These are phyloP conservation scores for Rhododendron mucronatum DNA, from an alignment of 148 eudicot genomes.

Conservation along the genomic window DNA sequence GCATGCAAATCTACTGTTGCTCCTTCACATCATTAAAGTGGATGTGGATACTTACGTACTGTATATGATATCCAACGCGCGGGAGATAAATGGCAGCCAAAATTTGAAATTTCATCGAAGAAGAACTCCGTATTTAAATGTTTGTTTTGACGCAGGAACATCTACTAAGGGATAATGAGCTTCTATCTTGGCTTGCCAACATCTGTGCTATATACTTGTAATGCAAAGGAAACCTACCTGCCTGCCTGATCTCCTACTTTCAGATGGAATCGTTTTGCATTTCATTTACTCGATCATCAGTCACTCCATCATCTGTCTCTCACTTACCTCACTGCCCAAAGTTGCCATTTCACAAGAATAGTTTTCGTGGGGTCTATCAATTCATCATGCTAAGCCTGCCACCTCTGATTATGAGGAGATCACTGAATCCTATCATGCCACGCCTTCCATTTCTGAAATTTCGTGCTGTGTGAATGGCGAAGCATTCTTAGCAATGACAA, in stretches of 20 bases:
- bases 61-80: not conserved
- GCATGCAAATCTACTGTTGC: not conserved
- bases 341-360: constrained; percentile 56
- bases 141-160: constrained; percentile 95
- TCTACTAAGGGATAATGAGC: constrained; percentile 51
- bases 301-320: constrained; percentile 44
- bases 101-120: constrained; percentile 31
- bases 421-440: constrained; percentile 57
- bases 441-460: constrained; percentile 60
- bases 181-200: constrained; percentile 71
- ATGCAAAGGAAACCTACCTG: constrained; percentile 56
- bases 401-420: constrained; percentile 39
- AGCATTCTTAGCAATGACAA: constrained; percentile 68
- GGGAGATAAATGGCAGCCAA: constrained; percentile 9
- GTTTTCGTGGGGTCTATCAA: constrained; percentile 48
- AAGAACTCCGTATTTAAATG: constrained; percentile 58
- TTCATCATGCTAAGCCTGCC: constrained; percentile 48
- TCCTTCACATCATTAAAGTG: not conserved
- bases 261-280: constrained; percentile 59
- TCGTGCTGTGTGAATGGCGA: constrained; percentile 67
- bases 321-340: constrained; percentile 47
- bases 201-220: constrained; percentile 55
- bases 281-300: constrained; percentile 48
- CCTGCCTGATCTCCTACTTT: constrained; percentile 48
- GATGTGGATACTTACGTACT: not conserved